A percentile compares a stretch with the other conserved stretches of the same genome.
These are phyloP conservation scores for Tolypocladium endophyticum DNA, from an alignment of 2,329 filamentous ascomycete genomes.

Conservation along the genomic window DNA sequence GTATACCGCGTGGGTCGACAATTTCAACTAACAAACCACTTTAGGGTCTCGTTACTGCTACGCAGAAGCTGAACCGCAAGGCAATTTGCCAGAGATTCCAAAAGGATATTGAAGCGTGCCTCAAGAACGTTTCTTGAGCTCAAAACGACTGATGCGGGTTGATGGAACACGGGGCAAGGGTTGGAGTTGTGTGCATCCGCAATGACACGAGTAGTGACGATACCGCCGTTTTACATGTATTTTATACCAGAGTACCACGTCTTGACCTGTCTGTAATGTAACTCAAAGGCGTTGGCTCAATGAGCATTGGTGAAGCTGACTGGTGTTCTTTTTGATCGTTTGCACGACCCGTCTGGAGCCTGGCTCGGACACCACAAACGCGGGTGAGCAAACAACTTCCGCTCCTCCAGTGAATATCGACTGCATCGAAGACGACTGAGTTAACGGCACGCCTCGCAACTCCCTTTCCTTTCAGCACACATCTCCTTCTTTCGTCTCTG, in stretches of 20 bases:
- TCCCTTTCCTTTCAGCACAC: no score
- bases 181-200: background rate
- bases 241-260: background rate
- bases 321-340: background rate
- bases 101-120: slow-evolving; percentile 36
- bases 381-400: background rate
- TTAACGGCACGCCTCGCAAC: background rate
- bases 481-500: background rate
- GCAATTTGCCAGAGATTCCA: slow-evolving; percentile 38
- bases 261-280: slow-evolving; percentile 1
- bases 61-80: slow-evolving; percentile 49
- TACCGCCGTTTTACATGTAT: background rate
- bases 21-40: slow-evolving; percentile 9
- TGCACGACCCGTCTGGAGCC: background rate
- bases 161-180: background rate
- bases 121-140: slow-evolving; percentile 18
- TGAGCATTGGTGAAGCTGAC: background rate
- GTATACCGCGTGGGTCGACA: background rate
- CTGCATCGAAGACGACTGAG: no score
- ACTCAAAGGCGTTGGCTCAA: slow-evolving; percentile 1
- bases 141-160: background rate
- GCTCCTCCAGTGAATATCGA: background rate
- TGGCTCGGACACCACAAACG: background rate
- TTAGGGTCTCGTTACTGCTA: slow-evolving; percentile 52
- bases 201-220: background rate